These are phyloP conservation scores for Gossypium australe DNA, from an alignment of 345 rosid species.

Conservation along the genomic window DNA sequence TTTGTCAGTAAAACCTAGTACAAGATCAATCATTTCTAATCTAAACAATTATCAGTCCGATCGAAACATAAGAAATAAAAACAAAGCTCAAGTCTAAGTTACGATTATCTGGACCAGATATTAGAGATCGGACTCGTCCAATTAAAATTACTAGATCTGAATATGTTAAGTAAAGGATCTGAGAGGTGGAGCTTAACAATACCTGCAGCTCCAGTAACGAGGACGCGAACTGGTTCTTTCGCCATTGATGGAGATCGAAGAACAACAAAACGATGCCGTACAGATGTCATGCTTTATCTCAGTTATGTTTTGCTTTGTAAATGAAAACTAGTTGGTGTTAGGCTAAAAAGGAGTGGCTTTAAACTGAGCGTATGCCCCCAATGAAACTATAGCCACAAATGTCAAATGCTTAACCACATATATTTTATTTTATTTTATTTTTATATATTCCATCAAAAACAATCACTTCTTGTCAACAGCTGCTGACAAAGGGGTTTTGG, in stretches of 20 bases:
- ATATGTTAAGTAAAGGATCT: background rate
- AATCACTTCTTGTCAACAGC: no score
- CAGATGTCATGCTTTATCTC: background rate
- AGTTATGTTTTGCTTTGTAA: no score
- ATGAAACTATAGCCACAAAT: background rate
- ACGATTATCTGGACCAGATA: constrained; percentile 2
- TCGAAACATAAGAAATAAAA: background rate
- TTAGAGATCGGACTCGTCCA: background rate
- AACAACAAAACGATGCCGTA: background rate
- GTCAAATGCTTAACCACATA: background rate
- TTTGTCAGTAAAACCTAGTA: background rate
- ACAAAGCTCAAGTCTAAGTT: background rate
- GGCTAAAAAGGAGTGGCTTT: background rate
- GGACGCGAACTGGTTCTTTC: constrained; percentile 90
- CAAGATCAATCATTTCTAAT: background rate
- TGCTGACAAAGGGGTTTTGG: no score
- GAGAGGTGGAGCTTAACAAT: background rate
- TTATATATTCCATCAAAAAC: no score
- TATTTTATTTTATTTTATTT: background rate
- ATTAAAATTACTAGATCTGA: constrained; percentile 8
- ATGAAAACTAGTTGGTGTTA: no score
- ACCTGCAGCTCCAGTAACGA: constrained; percentile 99
- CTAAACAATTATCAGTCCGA: background rate
- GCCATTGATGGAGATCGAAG: constrained; percentile 54
- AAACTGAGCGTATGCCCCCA: no score